Evolutionary conservation across 73 alveolate genomes (phyloP), one percentile per base, ranked within the genome.

Genomic region (Paramecium bursaria): DNA sequence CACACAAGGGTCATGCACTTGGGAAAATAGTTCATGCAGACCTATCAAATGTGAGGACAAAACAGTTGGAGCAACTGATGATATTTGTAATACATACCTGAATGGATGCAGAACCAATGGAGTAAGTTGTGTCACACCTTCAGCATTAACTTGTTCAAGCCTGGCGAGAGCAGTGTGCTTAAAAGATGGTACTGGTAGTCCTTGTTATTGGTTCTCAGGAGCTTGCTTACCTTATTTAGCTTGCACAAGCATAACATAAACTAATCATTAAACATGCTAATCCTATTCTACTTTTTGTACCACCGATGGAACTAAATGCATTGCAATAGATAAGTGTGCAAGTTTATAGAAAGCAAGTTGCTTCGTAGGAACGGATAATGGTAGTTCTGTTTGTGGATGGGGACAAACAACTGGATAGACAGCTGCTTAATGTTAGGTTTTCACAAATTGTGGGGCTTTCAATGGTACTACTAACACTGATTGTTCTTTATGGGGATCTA

Each of bases 1-100:
- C n/a, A 50, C 21, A 29, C 19, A n/a, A n/a, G 76, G 76, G 0
- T 30, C 51, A 57, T 57, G 76, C 33, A 27, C 30, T 13, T 57
- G 76, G 76, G 76, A 57, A 26, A 57, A 57, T 13, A 57, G 33
- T 57, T 30, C 26, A 57, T 67, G 82, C 14, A 67, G 82, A 57
- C 51, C 76, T 27, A 57, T 48, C 27, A 25, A 25, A 30, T 57
- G 76, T 21, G 50, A 31, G 10, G 49, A 57, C 6, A 30, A 30
- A 7, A 57, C 76, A 0, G 7, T 9, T 13, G 82, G 47, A 39
- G 44, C 76, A 10, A 67, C 82, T 4, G 61, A 67, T 67, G 19
- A 67, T 10, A 39, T 67, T 7, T 67, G 82, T 39, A 39, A 39
- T 11, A 39, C 49, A 7, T 39, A 7, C 33, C 22, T 67, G 23